Evolutionary conservation across 805 yeast species (phyloP), one percentile per base, ranked within the genome.

Genomic region (Starmerella powellii): DNA sequence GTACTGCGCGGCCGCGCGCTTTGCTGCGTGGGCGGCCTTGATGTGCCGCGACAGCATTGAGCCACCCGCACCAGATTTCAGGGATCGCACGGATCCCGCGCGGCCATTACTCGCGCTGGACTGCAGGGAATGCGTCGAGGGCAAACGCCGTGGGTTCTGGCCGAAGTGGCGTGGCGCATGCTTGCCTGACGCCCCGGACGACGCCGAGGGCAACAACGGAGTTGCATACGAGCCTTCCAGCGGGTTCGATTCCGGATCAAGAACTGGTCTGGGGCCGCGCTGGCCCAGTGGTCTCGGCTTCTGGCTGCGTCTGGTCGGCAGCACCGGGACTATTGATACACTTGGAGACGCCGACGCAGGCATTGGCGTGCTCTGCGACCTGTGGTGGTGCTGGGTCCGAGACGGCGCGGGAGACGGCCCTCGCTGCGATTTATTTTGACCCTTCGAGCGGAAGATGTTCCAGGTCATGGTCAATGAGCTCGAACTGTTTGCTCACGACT

Each of bases 21-120:
- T 48, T 2, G 49, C 49, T 12, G 44, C 44, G 17, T 44, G 45
- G 12, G 50, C 42, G 4, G 52, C 47, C 42, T 46, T 48, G 6
- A 38, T 28, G 18, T 43, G 45, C 23, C 43, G 39, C 13, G 40
- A 15, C 16, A 35, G 44, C 20, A 15, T 13, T 10, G 42, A 37
- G 11, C 8, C n/a, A n/a, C n/a, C 33, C 16, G 16, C 31, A 34
- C 43, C 39, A 2, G 48, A 44, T n/a, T 45, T 15, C 6, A 20
- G 29, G 1, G 47, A 41, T 10, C 50, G 40, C 6, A n/a, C 27
- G 3, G 47, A 41, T 6, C 45, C 40, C 3, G 37, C 17, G 10
- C 34, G 15, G 16, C 41, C 23, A 8, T 36, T 31, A 12, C 20
- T 13, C 12, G 40, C 10, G 10, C 15, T 8, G 20, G 42, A 38